Evolutionary conservation across 1,284 basidiomycete species (phyloP), one percentile per base, ranked within the genome.

Genomic region (Apiotrichum gamsii): DNA sequence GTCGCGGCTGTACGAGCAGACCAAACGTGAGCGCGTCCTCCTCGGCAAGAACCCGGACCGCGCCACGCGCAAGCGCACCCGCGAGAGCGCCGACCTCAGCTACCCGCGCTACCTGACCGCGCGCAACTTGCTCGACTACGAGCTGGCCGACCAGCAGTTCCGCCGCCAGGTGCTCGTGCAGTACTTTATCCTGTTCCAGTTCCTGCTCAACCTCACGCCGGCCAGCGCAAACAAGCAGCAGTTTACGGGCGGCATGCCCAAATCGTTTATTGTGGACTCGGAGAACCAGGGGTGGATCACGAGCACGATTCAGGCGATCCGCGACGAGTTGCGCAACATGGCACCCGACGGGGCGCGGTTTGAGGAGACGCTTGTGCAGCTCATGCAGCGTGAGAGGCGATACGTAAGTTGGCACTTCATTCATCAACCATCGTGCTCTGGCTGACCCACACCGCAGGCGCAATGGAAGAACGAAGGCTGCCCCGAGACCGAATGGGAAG

Each of bases 171-270:
- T 72, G 38, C 61, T 70, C 18, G 57, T 69, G 28, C 70, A 72
- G 54, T 67, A 69, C 54, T 65, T 67, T 40, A 72, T 72, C 52
- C 59, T 72, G 18, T 66, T 71, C 58, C 67, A 69, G 38, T 70
- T 70, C 47, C 56, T 72, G 21, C 54, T 70, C 32, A 66, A 68
- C 43, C 59, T 70, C 38, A 61, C 59, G 2, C 65, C 65, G 3
- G 52, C 48, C 14, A 59, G 56, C 5, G 66, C 57, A 4, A 53
- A 50, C 24, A 68, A 68, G 45, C 69, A 70, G 50, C 60, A 61
- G 5, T 64, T 57, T 45, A 69, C 65, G 1, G 67, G 67, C 28
- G 67, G 65, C 11, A 68, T 69, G 64, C 64, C 65, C 20, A 65
- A 67, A 45, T 57, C 61, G 1, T 70, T 70, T 41, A 60, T 67